Conservation (phyloP, 768 basidiomycete genomes). For the Melanogaster broomeanus region DNA sequence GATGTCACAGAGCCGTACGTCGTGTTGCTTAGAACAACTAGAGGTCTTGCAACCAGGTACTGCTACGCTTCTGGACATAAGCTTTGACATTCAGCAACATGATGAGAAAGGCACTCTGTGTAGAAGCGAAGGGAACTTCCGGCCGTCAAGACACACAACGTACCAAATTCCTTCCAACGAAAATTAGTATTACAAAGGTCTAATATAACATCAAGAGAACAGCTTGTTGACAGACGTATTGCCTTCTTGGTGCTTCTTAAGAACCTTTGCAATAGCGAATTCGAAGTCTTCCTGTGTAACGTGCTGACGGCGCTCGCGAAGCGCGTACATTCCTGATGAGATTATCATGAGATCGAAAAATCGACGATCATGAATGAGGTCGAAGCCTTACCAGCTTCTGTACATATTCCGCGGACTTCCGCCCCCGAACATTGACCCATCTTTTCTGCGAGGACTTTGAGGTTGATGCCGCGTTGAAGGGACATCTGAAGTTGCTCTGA, state of each 20-base stretch:
- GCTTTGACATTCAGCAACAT: background rate
- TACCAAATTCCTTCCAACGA: too few species aligned
- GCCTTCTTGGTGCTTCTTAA: constrained; percentile 96
- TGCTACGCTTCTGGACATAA: constrained; percentile 41
- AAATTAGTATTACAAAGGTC: background rate
- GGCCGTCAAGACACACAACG: too few species aligned
- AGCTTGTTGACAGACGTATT: constrained; percentile 95
- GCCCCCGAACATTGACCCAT: constrained; percentile 99
- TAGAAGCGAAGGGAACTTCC: too few species aligned
- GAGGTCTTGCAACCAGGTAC: constrained; percentile 36
- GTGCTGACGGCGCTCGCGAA: constrained; percentile 93
- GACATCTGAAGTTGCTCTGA: constrained; percentile 70
- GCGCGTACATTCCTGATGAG: constrained; percentile 85
- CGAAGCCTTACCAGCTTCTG: constrained; percentile 76
- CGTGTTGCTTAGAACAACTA: constrained; percentile 36
- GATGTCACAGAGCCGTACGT: constrained; percentile 38
- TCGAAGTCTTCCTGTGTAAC: constrained; percentile 99
- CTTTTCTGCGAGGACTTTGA: constrained; percentile 95
- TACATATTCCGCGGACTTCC: constrained; percentile 96
- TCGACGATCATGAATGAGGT: background rate
- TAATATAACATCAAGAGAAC: constrained; percentile 70
- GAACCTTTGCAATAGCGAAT: constrained; percentile 95
- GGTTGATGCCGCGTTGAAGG: constrained; percentile 94
- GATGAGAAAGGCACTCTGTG: too few species aligned
- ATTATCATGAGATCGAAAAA: background rate